A percentile compares a stretch with the other conserved stretches of the same genome.
These are phyloP conservation scores for Setomelanomma holmii DNA, from an alignment of 2,329 filamentous ascomycete genomes.

Conservation along the genomic window DNA sequence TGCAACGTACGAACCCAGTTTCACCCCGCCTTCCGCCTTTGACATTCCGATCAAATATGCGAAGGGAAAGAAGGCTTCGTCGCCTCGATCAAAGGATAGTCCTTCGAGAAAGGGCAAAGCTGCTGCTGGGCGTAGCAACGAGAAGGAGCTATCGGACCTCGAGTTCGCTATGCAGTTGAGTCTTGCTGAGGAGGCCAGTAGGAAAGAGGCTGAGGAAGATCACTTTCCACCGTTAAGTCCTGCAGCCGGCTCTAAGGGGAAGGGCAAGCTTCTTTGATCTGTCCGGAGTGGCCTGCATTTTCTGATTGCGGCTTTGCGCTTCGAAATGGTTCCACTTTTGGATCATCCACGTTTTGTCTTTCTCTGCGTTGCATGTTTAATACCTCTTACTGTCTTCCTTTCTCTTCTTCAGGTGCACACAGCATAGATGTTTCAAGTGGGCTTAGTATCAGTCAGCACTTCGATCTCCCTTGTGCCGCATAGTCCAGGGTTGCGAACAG, in stretches of 20 bases:
- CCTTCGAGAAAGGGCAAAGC: slow-evolving; percentile 35
- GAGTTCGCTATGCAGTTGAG: slow-evolving; percentile 69
- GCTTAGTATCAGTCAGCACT: too few species aligned
- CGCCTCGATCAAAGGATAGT: slow-evolving; percentile 28
- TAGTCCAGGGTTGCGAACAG: too few species aligned
- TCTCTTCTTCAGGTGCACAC: too few species aligned
- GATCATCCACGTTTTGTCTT: neutral
- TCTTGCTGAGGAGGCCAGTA: slow-evolving; percentile 64
- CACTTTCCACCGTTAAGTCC: slow-evolving; percentile 42
- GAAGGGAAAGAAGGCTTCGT: slow-evolving; percentile 45
- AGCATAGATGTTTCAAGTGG: too few species aligned
- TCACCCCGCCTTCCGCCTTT: slow-evolving; percentile 32
- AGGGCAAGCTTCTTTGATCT: slow-evolving; percentile 35
- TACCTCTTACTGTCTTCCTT: too few species aligned
- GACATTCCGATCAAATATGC: slow-evolving; percentile 57
- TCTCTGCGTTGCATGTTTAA: neutral
- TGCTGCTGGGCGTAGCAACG: slow-evolving; percentile 46
- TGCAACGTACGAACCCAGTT: slow-evolving; percentile 12
- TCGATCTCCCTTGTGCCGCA: too few species aligned
- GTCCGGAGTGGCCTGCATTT: neutral
- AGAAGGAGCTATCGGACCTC: slow-evolving; percentile 62
- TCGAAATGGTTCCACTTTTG: too few species aligned
- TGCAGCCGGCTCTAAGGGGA: slow-evolving; percentile 30
- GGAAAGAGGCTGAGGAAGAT: slow-evolving; percentile 40
- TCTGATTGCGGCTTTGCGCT: neutral